Percentiles rank a stretch among this genome's conserved stretches.
phyloP scores from a whole-genome alignment of 495 filamentous ascomycete species.

The Aspergillus egyptiacus region DNA sequence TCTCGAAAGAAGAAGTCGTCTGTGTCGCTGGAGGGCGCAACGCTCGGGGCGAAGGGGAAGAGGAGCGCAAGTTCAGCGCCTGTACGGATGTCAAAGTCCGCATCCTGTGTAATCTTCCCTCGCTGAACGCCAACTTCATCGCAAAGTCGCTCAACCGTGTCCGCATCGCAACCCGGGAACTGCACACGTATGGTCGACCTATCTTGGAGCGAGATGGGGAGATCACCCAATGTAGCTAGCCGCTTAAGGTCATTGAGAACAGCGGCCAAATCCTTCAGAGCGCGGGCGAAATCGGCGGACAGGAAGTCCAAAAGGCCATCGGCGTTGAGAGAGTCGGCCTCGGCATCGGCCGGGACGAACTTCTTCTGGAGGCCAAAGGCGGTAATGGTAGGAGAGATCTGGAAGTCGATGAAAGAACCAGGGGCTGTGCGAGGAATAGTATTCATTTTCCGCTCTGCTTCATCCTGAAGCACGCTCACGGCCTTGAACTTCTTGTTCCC shows the following conservation, averaged over 20 bases:
- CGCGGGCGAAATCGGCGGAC: constrained; percentile 81
- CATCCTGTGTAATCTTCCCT: constrained; percentile 73
- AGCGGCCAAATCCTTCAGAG: constrained; percentile 74
- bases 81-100: constrained; percentile 57
- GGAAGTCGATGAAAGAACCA: constrained; percentile 79
- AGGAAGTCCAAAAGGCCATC: constrained; percentile 77
- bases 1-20: constrained; percentile 33
- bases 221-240: constrained; percentile 68
- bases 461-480: constrained; percentile 62
- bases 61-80: constrained; percentile 67
- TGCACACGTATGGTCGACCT: constrained; percentile 65
- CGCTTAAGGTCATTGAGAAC: constrained; percentile 76
- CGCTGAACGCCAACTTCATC: constrained; percentile 75
- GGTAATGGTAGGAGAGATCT: constrained; percentile 80
- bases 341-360: constrained; percentile 23
- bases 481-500: constrained; percentile 74
- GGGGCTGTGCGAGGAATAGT: constrained; percentile 50
- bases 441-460: constrained; percentile 57
- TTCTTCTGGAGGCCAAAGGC: constrained; percentile 53
- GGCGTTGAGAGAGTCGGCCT: constrained; percentile 56
- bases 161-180: constrained; percentile 84
- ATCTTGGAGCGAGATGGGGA: constrained; percentile 67
- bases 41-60: constrained; percentile 78
- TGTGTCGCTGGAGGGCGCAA: constrained; percentile 26
- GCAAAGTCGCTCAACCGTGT: constrained; percentile 77